A percentile compares a stretch with the other conserved stretches of the same genome.
Evolutionary conservation across 2,329 filamentous ascomycete genomes (phyloP).

Genomic region (Cladophialophora bantiana): DNA sequence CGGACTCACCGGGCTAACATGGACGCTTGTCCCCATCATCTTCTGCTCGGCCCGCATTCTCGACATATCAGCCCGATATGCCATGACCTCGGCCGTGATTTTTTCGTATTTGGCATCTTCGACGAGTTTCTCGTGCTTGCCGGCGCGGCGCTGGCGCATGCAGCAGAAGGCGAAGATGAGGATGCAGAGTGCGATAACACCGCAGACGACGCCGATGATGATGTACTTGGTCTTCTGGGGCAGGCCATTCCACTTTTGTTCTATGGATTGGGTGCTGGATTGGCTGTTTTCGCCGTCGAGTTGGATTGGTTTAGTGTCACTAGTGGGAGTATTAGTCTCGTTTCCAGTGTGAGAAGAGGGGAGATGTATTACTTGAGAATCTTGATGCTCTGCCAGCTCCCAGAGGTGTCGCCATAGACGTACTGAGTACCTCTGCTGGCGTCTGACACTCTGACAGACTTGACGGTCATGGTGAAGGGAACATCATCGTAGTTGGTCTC

Average conservation of each 20-base stretch:
- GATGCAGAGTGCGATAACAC: slow-evolving; percentile 45
- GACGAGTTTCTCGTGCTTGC: slow-evolving; percentile 56
- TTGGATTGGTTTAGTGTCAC: slow-evolving; percentile 36
- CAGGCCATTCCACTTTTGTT: slow-evolving; percentile 54
- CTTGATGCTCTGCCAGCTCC: slow-evolving; percentile 56
- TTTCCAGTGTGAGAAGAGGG: neutral
- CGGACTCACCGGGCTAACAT: slow-evolving; percentile 19
- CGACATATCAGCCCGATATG: slow-evolving; percentile 41
- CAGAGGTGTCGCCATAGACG: slow-evolving; percentile 49
- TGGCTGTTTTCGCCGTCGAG: slow-evolving; percentile 40
- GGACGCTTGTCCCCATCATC: slow-evolving; percentile 17
- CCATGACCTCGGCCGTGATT: slow-evolving; percentile 46
- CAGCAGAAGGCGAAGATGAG: slow-evolving; percentile 55
- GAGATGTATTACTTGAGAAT: slow-evolving; percentile 49
- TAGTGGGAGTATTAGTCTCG: slow-evolving; percentile 18
- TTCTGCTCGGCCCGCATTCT: slow-evolving; percentile 35
- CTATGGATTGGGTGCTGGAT: slow-evolving; percentile 33
- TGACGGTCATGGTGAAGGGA: slow-evolving; percentile 85
- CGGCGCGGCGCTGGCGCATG: slow-evolving; percentile 58
- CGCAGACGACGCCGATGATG: slow-evolving; percentile 51
- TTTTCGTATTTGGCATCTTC: slow-evolving; percentile 57
- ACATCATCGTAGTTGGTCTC: slow-evolving; percentile 81
- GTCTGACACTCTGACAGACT: slow-evolving; percentile 71
- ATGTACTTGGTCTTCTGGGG: slow-evolving; percentile 57
- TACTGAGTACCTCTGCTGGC: slow-evolving; percentile 48